These are phyloP conservation scores for Creolimax fragrantissima DNA, from an alignment of 78 protist genomes.

Conservation along the genomic window DNA sequence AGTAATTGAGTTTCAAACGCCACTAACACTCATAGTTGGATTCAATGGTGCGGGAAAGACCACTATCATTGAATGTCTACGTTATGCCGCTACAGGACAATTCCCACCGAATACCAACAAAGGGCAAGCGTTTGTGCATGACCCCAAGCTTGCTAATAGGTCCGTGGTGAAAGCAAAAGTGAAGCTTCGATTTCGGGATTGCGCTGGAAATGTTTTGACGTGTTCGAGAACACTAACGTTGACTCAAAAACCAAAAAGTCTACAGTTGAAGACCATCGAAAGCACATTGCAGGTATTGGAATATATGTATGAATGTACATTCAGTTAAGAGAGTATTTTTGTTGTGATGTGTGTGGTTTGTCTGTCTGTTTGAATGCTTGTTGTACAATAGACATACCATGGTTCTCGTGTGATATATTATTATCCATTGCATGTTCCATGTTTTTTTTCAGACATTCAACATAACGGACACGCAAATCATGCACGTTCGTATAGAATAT, in stretches of 20 bases:
- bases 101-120: constrained; percentile 88
- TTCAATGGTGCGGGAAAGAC: constrained; percentile 97
- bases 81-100: constrained; percentile 83
- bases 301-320: not conserved
- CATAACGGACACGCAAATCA: too few relatives aligned
- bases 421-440: too few relatives aligned
- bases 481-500: too few relatives aligned
- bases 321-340: too few relatives aligned
- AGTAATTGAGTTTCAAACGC: constrained; percentile 64
- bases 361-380: too few relatives aligned
- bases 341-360: too few relatives aligned
- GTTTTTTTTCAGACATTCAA: too few relatives aligned
- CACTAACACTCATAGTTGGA: constrained; percentile 93
- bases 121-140: constrained; percentile 69
- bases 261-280: not conserved
- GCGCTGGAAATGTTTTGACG: not conserved
- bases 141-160: constrained; percentile 58
- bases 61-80: constrained; percentile 90
- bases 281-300: not conserved
- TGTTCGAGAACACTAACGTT: constrained; percentile 30
- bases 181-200: constrained; percentile 54
- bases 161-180: constrained; percentile 85
- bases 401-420: too few relatives aligned
- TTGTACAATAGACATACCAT: too few relatives aligned
- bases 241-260: constrained; percentile 5